Evolutionary conservation across 2,329 filamentous ascomycete genomes (phyloP).

Genomic region (Lachnellula occidentalis): DNA sequence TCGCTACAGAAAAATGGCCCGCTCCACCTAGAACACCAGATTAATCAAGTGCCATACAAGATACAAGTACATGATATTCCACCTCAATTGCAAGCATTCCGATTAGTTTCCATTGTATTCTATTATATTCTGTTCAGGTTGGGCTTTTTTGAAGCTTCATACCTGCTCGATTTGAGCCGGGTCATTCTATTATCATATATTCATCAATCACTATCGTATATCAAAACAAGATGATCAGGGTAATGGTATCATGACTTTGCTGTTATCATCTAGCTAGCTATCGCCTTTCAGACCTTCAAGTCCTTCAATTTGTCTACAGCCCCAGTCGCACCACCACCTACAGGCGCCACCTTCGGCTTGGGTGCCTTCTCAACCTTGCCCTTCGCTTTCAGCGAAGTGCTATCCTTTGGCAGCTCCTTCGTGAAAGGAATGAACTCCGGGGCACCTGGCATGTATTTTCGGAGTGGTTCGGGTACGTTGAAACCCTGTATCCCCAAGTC

Average conservation of each 20-base stretch:
- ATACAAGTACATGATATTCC: too few species aligned
- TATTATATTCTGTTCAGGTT: too few species aligned
- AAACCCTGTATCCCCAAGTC: constrained; percentile 51
- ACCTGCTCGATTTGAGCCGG: too few species aligned
- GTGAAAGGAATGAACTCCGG: constrained; percentile 86
- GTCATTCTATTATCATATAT: too few species aligned
- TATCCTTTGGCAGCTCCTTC: constrained; percentile 78
- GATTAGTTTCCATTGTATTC: too few species aligned
- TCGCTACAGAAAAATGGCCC: too few species aligned
- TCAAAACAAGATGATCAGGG: too few species aligned
- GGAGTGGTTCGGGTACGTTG: constrained; percentile 72
- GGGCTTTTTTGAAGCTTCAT: too few species aligned
- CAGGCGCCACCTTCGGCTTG: constrained; percentile 26
- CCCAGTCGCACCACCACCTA: constrained; percentile 21
- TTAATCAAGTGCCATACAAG: too few species aligned
- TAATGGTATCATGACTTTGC: background rate
- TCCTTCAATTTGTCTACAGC: constrained; percentile 35
- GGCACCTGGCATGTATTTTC: constrained; percentile 84
- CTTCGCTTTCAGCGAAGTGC: constrained; percentile 53
- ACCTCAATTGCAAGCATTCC: too few species aligned
- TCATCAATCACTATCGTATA: too few species aligned
- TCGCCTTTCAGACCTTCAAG: constrained; percentile 21
- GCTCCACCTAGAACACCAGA: too few species aligned
- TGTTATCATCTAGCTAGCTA: background rate
- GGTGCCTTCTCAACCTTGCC: constrained; percentile 29